A percentile compares a stretch with the other conserved stretches of the same genome.
phyloP scores from a whole-genome alignment of 2,329 filamentous ascomycete genomes.

The Microcyclospora tardicrescens region DNA sequence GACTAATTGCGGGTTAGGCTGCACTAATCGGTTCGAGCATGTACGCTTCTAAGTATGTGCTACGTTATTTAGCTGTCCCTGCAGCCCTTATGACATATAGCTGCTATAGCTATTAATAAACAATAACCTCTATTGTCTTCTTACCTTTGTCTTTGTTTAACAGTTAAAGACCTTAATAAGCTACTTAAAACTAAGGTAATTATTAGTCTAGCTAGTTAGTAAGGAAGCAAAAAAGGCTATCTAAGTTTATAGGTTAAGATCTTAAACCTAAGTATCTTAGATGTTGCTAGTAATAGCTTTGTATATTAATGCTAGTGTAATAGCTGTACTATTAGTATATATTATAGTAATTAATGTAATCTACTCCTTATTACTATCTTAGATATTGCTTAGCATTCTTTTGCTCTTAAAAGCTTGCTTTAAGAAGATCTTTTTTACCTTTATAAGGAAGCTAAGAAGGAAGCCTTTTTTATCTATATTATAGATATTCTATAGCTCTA shows the following conservation, averaged over 20 bases:
- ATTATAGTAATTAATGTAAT: conserved; percentile 9
- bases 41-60: too few species aligned
- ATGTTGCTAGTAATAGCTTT: conserved; percentile 3
- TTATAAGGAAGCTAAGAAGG: conserved; percentile 5
- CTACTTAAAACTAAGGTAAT: conserved; percentile 9
- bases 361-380: conserved; percentile 10
- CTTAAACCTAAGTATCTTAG: conserved; percentile 8
- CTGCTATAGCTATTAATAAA: conserved; percentile 7
- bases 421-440: conserved; percentile 6
- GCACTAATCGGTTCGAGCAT: too few species aligned
- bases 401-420: conserved; percentile 2
- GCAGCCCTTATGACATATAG: too few species aligned
- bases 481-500: conserved; percentile 5
- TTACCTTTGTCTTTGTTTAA: conserved; percentile 5
- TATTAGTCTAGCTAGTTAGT: conserved; percentile 8
- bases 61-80: too few species aligned
- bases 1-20: too few species aligned
- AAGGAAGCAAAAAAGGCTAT: conserved; percentile 6
- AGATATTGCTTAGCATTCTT: conserved; percentile 2
- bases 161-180: conserved; percentile 6
- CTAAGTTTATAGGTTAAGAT: conserved; percentile 6
- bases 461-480: conserved; percentile 12
- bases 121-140: conserved; percentile 7
- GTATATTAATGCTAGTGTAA: conserved; percentile 9
- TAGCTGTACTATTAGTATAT: conserved; percentile 5